Percentiles rank a stretch among this genome's conserved stretches.
phyloP scores from a whole-genome alignment of 139 green algal genomes.

The Haematococcus lacustris region DNA sequence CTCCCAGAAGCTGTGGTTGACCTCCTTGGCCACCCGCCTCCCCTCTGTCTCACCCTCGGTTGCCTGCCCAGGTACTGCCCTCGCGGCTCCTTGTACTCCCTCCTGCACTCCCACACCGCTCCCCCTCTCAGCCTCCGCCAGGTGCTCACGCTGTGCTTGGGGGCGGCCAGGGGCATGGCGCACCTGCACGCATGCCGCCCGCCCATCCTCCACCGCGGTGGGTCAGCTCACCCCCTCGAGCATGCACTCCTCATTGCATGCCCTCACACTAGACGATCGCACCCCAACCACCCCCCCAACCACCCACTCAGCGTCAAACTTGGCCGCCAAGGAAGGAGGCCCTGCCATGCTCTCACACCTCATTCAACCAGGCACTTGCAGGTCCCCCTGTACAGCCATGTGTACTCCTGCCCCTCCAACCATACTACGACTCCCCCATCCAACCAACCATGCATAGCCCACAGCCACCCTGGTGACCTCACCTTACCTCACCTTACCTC shows the following conservation, averaged over 20 bases:
- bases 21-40: too few species aligned
- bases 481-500: too few species aligned
- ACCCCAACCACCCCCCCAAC: neutral
- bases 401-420: too few species aligned
- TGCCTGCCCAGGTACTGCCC: conserved; percentile 15
- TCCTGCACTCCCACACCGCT: conserved; percentile 37
- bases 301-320: neutral
- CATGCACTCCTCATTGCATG: neutral
- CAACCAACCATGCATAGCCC: too few species aligned
- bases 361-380: too few species aligned
- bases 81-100: conserved; percentile 44
- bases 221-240: neutral
- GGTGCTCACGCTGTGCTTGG: conserved; percentile 42
- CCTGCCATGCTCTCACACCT: too few species aligned
- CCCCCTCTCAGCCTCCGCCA: conserved; percentile 22
- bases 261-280: neutral
- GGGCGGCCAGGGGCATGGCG: conserved; percentile 49
- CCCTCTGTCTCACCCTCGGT: too few species aligned
- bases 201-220: conserved; percentile 44
- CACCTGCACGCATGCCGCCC: conserved; percentile 56
- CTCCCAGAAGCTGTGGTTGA: too few species aligned
- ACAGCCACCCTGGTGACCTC: too few species aligned
- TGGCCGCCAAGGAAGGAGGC: neutral
- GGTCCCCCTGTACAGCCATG: too few species aligned
- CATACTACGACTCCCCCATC: too few species aligned